A percentile compares a stretch with the other conserved stretches of the same genome.
Conservation (phyloP, 805 yeast genomes). For the Phaffomyces opuntiae region DNA sequence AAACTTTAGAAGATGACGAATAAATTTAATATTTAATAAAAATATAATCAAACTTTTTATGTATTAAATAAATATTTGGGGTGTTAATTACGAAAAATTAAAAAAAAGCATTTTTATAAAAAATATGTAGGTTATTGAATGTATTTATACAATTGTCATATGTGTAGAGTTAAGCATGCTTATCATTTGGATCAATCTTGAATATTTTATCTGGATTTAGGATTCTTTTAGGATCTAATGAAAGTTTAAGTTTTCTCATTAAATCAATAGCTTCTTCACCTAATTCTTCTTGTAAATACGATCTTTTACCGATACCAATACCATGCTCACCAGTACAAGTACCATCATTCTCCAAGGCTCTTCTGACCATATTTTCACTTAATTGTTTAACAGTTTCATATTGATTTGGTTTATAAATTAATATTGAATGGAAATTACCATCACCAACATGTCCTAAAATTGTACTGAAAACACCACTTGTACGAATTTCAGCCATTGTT, state of each 20-base stretch:
- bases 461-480: slow-evolving; percentile 44
- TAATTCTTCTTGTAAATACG: slow-evolving; percentile 49
- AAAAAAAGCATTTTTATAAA: slow-evolving; percentile 3
- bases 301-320: slow-evolving; percentile 66
- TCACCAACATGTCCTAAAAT: slow-evolving; percentile 77
- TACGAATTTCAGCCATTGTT: slow-evolving; percentile 51
- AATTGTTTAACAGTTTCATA: slow-evolving; percentile 36
- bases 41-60: slow-evolving; percentile 3
- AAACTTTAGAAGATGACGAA: slow-evolving; percentile 90
- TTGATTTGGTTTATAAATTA: slow-evolving; percentile 48
- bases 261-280: slow-evolving; percentile 57
- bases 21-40: slow-evolving; percentile 10
- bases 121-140: too few relatives aligned
- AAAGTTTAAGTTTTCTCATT: slow-evolving; percentile 64
- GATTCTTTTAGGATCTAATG: slow-evolving; percentile 64
- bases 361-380: slow-evolving; percentile 52
- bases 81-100: slow-evolving; percentile 10
- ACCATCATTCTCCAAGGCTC: slow-evolving; percentile 65
- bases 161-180: slow-evolving; percentile 8
- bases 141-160: neutral
- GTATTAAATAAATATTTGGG: slow-evolving; percentile 11
- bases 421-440: slow-evolving; percentile 67
- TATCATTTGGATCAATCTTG: slow-evolving; percentile 50
- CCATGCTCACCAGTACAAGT: slow-evolving; percentile 86
- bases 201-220: slow-evolving; percentile 71